phyloP scores from a whole-genome alignment of 2,329 filamentous ascomycete genomes.

The Colletotrichum karsti region DNA sequence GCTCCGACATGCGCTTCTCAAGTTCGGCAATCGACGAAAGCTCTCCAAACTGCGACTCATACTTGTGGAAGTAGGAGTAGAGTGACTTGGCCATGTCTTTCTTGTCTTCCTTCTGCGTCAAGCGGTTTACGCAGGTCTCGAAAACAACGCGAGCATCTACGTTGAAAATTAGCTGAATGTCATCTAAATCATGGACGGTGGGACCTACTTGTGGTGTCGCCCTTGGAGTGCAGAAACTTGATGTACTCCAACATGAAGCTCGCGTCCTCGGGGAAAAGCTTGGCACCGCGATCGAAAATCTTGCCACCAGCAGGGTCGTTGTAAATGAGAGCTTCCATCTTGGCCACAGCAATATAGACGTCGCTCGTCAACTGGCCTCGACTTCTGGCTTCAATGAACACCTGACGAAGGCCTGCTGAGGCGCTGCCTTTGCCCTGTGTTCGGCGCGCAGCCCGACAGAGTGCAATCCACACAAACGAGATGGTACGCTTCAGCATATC shows the following conservation, averaged over 20 bases:
- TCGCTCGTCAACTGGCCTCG: conserved; percentile 91
- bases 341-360: conserved; percentile 91
- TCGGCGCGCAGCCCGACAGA: conserved; percentile 93
- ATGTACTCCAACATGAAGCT: conserved; percentile 94
- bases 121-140: conserved; percentile 87
- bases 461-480: conserved; percentile 92
- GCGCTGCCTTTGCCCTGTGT: conserved; percentile 83
- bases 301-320: conserved; percentile 92
- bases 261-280: conserved; percentile 93
- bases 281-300: conserved; percentile 94
- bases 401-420: conserved; percentile 77
- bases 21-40: conserved; percentile 89
- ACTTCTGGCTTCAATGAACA: conserved; percentile 89
- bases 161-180: conserved; percentile 30
- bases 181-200: background rate
- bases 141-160: conserved; percentile 94
- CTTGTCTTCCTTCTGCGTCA: conserved; percentile 80
- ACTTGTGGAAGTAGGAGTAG: conserved; percentile 92
- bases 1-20: conserved; percentile 89
- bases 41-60: conserved; percentile 94
- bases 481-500: conserved; percentile 84
- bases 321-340: conserved; percentile 96
- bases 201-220: conserved; percentile 87
- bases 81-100: conserved; percentile 82
- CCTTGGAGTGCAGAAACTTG: conserved; percentile 90